Percentiles rank a stretch among this genome's conserved stretches.
Evolutionary conservation across 2,329 filamentous ascomycete genomes (phyloP).

Genomic region (Aureobasidium lini): DNA sequence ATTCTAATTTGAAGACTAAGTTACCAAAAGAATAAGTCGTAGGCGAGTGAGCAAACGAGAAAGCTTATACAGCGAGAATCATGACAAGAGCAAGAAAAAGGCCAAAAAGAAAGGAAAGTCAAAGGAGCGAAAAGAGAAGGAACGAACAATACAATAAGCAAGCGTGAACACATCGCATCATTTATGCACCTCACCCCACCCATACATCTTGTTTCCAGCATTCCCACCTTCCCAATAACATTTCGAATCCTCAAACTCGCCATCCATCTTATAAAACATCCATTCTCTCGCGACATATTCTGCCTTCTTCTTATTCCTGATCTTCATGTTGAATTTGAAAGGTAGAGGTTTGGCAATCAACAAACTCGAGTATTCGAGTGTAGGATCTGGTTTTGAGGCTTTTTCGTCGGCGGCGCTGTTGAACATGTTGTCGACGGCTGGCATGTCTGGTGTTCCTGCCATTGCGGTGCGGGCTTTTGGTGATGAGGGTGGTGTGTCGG

Average conservation of each 20-base stretch:
- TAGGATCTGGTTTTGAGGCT: conserved; percentile 28
- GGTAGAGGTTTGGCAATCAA: conserved; percentile 41
- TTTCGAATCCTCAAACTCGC: conserved; percentile 30
- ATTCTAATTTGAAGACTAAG: no score
- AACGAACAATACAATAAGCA: background rate
- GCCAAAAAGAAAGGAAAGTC: background rate
- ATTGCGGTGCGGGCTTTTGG: background rate
- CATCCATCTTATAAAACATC: conserved; percentile 28
- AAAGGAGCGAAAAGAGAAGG: background rate
- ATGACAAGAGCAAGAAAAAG: no score
- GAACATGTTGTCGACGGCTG: conserved; percentile 1
- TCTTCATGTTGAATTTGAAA: conserved; percentile 35
- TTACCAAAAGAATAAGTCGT: no score
- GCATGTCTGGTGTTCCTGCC: conserved; percentile 11
- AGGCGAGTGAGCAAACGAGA: background rate
- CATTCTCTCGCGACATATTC: conserved; percentile 29
- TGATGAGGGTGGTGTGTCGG: conserved; percentile 9
- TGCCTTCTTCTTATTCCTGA: conserved; percentile 28
- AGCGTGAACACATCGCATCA: background rate
- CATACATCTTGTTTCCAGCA: conserved; percentile 20
- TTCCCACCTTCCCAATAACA: conserved; percentile 32
- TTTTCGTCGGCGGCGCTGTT: conserved; percentile 13
- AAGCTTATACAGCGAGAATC: no score
- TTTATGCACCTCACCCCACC: conserved; percentile 18
- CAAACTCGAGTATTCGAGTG: conserved; percentile 36